A percentile compares a stretch with the other conserved stretches of the same genome.
Evolutionary conservation across 208 protist species (phyloP).

Genomic region (Trichomonas vaginalis): DNA sequence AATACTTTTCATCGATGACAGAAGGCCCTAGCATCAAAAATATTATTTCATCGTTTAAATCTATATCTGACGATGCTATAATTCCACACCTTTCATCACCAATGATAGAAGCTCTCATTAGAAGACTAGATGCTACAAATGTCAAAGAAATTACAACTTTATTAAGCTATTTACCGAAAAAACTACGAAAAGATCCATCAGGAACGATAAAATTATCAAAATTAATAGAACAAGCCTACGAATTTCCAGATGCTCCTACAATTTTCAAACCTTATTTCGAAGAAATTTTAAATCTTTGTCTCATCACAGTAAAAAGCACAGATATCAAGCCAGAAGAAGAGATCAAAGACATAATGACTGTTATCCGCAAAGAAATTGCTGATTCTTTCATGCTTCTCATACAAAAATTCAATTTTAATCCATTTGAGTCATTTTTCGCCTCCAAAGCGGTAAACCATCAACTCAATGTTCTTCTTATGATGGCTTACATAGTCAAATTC

Average conservation of each 20-base stretch:
- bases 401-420: neutral
- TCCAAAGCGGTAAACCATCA: neutral
- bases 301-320: neutral
- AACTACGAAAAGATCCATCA: neutral
- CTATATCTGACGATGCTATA: neutral
- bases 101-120: neutral
- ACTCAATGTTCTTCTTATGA: neutral
- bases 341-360: neutral
- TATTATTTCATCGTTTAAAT: neutral
- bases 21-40: neutral
- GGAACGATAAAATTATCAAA: neutral
- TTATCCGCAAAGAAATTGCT: neutral
- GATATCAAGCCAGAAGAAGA: neutral
- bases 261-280: neutral
- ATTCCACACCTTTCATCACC: neutral
- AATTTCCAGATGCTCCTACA: neutral
- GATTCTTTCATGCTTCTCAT: neutral
- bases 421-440: neutral
- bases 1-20: neutral
- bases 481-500: neutral
- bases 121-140: neutral
- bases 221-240: neutral
- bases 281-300: neutral
- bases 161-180: neutral
- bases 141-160: neutral